Evolutionary conservation across 192 early-diverging fungal genomes (phyloP).

Genomic region (Jimgerdemannia lactiflua): DNA sequence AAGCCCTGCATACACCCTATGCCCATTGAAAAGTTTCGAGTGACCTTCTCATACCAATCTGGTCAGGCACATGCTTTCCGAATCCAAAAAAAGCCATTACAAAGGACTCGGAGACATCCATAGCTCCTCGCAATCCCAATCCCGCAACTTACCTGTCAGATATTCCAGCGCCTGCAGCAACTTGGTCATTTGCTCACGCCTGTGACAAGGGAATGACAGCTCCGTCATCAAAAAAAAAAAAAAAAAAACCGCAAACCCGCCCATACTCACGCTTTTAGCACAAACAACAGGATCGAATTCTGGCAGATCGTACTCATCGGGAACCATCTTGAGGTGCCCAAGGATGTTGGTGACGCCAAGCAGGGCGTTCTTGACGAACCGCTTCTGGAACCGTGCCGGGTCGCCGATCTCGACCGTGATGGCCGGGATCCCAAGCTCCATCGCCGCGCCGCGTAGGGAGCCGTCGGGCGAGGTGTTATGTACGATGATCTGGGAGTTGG

Average conservation of each 20-base stretch:
- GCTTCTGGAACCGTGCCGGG: constrained; percentile 82
- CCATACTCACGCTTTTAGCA: constrained; percentile 43
- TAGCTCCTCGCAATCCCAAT: no score
- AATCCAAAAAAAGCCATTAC: no score
- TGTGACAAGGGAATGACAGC: not conserved
- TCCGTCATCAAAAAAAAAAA: not conserved
- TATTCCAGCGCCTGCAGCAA: no score
- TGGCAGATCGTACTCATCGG: constrained; percentile 45
- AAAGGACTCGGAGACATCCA: no score
- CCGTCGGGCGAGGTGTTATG: constrained; percentile 63
- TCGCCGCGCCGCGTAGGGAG: constrained; percentile 80
- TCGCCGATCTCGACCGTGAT: constrained; percentile 95
- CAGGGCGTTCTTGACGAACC: constrained; percentile 65
- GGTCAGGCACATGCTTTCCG: no score
- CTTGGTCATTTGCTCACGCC: no score
- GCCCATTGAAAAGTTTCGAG: not conserved
- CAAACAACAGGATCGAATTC: constrained; percentile 65
- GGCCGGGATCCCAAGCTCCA: constrained; percentile 70
- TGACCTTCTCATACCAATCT: no score
- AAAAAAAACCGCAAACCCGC: not conserved
- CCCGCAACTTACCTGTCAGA: no score
- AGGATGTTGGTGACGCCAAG: constrained; percentile 61
- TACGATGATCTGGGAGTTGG: constrained; percentile 53
- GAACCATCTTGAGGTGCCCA: constrained; percentile 61
- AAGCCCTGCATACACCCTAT: not conserved